Evolutionary conservation across 768 basidiomycete species (phyloP).

Genomic region (Kondoa subrosea): DNA sequence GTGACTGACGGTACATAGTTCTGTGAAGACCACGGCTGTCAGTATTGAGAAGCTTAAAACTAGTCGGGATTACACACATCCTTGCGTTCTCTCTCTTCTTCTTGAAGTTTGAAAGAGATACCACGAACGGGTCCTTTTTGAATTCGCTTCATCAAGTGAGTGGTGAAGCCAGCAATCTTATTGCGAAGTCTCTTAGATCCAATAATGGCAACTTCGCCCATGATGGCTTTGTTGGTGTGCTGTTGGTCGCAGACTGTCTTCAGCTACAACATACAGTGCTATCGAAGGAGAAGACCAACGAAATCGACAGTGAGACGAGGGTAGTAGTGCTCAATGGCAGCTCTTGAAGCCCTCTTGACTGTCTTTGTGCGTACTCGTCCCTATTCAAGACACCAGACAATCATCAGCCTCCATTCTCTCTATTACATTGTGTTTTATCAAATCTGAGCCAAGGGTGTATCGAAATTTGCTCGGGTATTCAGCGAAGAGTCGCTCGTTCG

Average conservation of each 20-base stretch:
- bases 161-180: constrained; percentile 99
- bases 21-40: not conserved
- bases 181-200: constrained; percentile 98
- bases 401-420: constrained; percentile 1
- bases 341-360: constrained; percentile 96
- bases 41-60: not conserved
- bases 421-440: not conserved
- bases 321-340: constrained; percentile 99
- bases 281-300: constrained; percentile 29
- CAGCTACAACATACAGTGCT: not conserved
- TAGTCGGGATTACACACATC: constrained; percentile 64
- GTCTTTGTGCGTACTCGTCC: constrained; percentile 99
- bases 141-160: constrained; percentile 99
- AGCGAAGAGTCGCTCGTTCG: too few species aligned
- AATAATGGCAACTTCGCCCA: constrained; percentile 48
- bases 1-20: too few species aligned
- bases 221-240: constrained; percentile 37
- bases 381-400: constrained; percentile 36
- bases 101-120: constrained; percentile 99
- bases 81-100: constrained; percentile 97
- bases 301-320: constrained; percentile 98
- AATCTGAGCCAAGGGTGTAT: not conserved
- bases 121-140: constrained; percentile 95
- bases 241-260: constrained; percentile 10
- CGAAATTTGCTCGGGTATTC: too few species aligned